Conservation (phyloP, 192 early-diverging fungal species). For the Dissophora globulifera region DNA sequence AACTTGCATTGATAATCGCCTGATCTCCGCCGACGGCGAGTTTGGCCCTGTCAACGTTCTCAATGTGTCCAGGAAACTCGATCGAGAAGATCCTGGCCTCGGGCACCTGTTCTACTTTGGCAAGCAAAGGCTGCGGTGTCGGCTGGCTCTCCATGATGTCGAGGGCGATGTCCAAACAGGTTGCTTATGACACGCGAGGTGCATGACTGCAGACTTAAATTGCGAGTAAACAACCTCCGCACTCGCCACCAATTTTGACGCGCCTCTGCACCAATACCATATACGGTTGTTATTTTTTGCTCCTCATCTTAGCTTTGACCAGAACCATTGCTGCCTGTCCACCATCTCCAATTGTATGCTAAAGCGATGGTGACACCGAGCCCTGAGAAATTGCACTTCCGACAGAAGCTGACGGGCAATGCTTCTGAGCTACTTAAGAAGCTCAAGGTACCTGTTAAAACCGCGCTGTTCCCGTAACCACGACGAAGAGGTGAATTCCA, state of each 20-base stretch:
- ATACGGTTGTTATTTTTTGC: no score
- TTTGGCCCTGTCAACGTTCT: slow-evolving; percentile 28
- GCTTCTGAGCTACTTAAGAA: slow-evolving; percentile 33
- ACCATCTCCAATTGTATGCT: no score
- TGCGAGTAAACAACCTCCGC: no score
- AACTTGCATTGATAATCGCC: slow-evolving; percentile 35
- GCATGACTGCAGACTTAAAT: no score
- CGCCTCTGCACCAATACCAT: no score
- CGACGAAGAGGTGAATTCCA: no score
- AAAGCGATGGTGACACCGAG: slow-evolving; percentile 32
- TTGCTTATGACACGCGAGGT: no score
- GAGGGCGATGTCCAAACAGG: no score
- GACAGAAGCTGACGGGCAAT: slow-evolving; percentile 31
- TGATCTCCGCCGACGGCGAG: slow-evolving; percentile 34
- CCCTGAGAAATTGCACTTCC: slow-evolving; percentile 24
- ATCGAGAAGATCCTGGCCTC: slow-evolving; percentile 31
- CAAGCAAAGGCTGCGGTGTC: not conserved
- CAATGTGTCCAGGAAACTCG: slow-evolving; percentile 44
- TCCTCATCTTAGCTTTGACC: no score
- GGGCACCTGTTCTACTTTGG: slow-evolving; percentile 7
- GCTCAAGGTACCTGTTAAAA: slow-evolving; percentile 34
- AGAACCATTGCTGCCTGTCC: not conserved
- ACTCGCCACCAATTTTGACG: slow-evolving; percentile 46
- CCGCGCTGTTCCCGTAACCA: no score
- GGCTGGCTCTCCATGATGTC: no score